Base-by-base conservation (phyloP, 805 yeast genomes). In the Saturnispora besseyi region DNA sequence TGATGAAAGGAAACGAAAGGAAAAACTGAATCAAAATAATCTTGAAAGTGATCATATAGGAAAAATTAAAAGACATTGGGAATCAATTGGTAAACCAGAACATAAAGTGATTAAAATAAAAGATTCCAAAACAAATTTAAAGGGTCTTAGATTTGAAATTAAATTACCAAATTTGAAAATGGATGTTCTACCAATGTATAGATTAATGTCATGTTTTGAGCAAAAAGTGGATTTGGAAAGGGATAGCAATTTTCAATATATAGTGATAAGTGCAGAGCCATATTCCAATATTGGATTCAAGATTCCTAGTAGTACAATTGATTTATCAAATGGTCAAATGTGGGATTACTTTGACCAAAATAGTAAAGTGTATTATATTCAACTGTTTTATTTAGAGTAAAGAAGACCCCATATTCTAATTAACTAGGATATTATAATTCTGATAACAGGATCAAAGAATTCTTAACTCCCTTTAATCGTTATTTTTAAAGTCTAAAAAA, bases 241-340 rank as follows among this genome's bases (percentile, higher is more conserved):
- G 58, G 78, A 78, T 46, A 69, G 74, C 31, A 68, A 71, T 9
- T 79, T 62, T 64, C 95, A 85, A 65, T 90, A 82, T 62, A 58
- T 93, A 55, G 81, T 90, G 10, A 67, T 90, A 0, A 81, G 89
- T n/a, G 93, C 84, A 3, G 96, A 88, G 62, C 97, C 97, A 1
- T 93, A 87, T 63, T 91, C 88, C 53, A 87, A 82, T 51, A 71
- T 88, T 9, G 85, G 84, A 1, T 70, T 91, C 51, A 82, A 87
- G 51, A 72, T 93, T 11, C 95, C 95, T 1, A 72, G 79, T 13
- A 70, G 61, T 21, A 78, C 79, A 24, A 69, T 80, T 12, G 79
- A 75, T 53, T 52, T 59, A 44, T 46, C 53, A 6, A 72, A 69
- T 21, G 70, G 66, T 13, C 68, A 68, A 9, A 74, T 78, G 33